phyloP scores from a whole-genome alignment of 139 green algal genomes.

The Chlamydomonas sp. region DNA sequence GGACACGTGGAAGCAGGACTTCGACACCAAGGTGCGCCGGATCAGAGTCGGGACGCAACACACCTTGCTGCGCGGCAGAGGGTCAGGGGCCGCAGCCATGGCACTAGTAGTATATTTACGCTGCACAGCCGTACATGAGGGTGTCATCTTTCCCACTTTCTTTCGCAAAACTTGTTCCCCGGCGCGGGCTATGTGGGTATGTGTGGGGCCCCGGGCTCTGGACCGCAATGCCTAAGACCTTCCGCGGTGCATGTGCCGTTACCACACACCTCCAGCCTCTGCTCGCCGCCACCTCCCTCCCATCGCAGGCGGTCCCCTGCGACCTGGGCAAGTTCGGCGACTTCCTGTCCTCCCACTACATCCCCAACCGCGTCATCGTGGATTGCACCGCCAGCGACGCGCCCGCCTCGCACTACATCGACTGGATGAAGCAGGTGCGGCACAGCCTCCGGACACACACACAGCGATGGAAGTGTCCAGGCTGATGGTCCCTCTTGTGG shows the following conservation, averaged over 20 bases:
- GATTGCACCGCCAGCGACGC: slow-evolving; percentile 92
- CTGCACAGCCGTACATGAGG: too few relatives aligned
- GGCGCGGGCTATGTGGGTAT: not conserved
- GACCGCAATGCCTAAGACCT: too few relatives aligned
- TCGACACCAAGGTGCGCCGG: slow-evolving; percentile 34
- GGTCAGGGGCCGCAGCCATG: too few relatives aligned
- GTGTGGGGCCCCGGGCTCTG: not conserved
- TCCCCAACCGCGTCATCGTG: slow-evolving; percentile 96
- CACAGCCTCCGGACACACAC: not conserved
- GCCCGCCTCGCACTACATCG: slow-evolving; percentile 73
- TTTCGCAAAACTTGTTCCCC: too few relatives aligned
- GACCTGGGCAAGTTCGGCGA: slow-evolving; percentile 69
- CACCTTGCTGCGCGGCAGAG: too few relatives aligned
- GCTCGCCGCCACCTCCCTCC: not conserved
- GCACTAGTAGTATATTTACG: too few relatives aligned
- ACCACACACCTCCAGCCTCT: not conserved
- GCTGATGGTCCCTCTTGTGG: too few relatives aligned
- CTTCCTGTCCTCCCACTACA: slow-evolving; percentile 75
- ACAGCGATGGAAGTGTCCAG: too few relatives aligned
- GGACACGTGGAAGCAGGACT: slow-evolving; percentile 77
- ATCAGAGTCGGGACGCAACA: not conserved
- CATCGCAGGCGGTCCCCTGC: slow-evolving; percentile 5
- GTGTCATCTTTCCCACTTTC: too few relatives aligned
- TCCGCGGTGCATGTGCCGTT: too few relatives aligned
- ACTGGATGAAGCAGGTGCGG: slow-evolving; percentile 82